phyloP scores from a whole-genome alignment of 352 stramenopile genomes.

The Pythium grandisporangium region DNA sequence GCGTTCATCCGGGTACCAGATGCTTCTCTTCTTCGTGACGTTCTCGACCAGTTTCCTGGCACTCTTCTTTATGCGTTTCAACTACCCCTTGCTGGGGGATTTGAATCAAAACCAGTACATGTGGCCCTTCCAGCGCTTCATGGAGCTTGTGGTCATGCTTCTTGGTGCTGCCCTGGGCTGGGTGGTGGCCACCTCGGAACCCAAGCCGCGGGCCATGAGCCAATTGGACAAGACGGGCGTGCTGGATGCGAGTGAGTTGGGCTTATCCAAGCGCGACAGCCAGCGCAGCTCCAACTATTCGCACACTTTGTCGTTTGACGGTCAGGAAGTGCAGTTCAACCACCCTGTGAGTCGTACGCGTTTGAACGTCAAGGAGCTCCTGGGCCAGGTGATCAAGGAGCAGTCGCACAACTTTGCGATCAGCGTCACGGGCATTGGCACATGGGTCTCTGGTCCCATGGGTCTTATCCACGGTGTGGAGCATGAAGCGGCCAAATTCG shows the following conservation, averaged over 20 bases:
- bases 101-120: constrained; percentile 59
- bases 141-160: constrained; percentile 72
- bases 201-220: constrained; percentile 65
- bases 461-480: constrained; percentile 70
- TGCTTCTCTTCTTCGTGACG: constrained; percentile 74
- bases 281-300: constrained; percentile 50
- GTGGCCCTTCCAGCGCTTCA: constrained; percentile 76
- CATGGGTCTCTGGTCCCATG: constrained; percentile 79
- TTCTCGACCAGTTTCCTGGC: constrained; percentile 65
- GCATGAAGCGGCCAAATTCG: constrained; percentile 60
- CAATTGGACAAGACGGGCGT: constrained; percentile 67
- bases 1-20: constrained; percentile 53
- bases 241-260: constrained; percentile 26
- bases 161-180: constrained; percentile 42
- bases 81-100: constrained; percentile 60
- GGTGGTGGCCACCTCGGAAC: constrained; percentile 52
- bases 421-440: constrained; percentile 72
- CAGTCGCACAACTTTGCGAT: constrained; percentile 80
- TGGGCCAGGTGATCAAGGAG: constrained; percentile 75
- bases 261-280: constrained; percentile 22
- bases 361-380: constrained; percentile 69
- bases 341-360: constrained; percentile 59
- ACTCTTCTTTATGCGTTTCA: constrained; percentile 62
- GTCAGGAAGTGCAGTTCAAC: constrained; percentile 66
- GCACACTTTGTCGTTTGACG: constrained; percentile 72